Evolutionary conservation across 805 yeast species (phyloP), one percentile per base, ranked within the genome.

Genomic region (Yarrowia deformans): DNA sequence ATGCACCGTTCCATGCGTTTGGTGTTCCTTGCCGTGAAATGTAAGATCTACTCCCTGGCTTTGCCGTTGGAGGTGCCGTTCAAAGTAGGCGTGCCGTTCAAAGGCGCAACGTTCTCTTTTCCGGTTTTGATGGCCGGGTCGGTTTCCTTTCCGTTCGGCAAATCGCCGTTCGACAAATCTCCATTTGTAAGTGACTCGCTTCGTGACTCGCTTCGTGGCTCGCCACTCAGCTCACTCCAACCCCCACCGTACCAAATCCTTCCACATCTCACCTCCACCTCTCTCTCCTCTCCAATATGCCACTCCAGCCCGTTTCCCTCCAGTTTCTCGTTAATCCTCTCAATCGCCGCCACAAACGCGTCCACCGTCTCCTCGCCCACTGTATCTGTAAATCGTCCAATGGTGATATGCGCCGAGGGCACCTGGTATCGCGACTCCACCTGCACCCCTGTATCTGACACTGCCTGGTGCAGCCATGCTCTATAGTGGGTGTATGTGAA

Each of bases 241-340:
- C 70, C 70, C 2, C 67, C 70, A 12, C 70, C 70, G 43, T 69
- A 69, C 70, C 70, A 69, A 18, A 69, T 69, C 23, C 67, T 13
- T 16, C 70, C 70, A 52, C 70, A 69, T 43, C 69, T 12, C 8
- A 52, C 56, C 29, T 56, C 70, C 52, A 66, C 49, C 12, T 68
- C 70, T 23, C 68, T 16, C 37, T 48, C 68, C n/a, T 68, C 46
- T 42, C 64, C 69, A 23, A 69, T 45, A 19, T 48, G 54, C 69
- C 69, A 67, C n/a, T 34, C 67, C 13, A 67, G 52, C 1, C 19
- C 12, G 6, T 39, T 67, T 1, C 8, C 14, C 19, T 58, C 52
- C 9, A 58, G 67, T n/a, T n/a, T 12, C 8, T 56, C 46, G 39
- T 63, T 63, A n/a, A 63, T 63, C 9, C 4, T 7, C 7, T 37